Evolutionary conservation across 106 monocot genomes (phyloP).

Genomic region (Dendrobium chrysotoxum): DNA sequence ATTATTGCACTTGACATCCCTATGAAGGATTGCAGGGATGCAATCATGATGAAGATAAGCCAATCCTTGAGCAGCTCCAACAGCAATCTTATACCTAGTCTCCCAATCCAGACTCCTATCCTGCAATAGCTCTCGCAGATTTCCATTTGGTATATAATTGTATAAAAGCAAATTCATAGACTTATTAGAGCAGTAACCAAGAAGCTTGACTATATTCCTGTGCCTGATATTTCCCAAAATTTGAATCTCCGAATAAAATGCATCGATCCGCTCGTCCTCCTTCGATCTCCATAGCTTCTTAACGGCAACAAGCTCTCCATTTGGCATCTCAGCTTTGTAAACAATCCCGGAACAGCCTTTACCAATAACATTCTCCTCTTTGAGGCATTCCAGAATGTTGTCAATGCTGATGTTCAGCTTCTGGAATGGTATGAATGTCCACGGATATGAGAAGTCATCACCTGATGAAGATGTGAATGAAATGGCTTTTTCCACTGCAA

Average conservation of each 20-base stretch:
- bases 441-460: conserved; percentile 70
- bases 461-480: conserved; percentile 16
- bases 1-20: conserved; percentile 95
- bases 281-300: conserved; percentile 59
- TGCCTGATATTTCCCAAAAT: conserved; percentile 66
- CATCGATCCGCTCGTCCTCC: conserved; percentile 39
- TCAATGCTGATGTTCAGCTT: conserved; percentile 53
- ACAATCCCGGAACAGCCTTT: conserved; percentile 69
- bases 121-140: conserved; percentile 55
- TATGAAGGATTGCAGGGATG: conserved; percentile 73
- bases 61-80: conserved; percentile 81
- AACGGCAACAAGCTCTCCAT: conserved; percentile 59
- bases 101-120: conserved; percentile 91
- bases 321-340: conserved; percentile 72
- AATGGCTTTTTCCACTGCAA: conserved; percentile 27
- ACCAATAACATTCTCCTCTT: conserved; percentile 57
- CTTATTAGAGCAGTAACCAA: conserved; percentile 64
- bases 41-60: conserved; percentile 96
- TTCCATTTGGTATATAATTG: conserved; percentile 71
- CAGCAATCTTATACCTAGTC: conserved; percentile 76
- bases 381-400: conserved; percentile 50
- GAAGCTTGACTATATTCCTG: conserved; percentile 62
- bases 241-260: conserved; percentile 57
- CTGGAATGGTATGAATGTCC: conserved; percentile 67
- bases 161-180: conserved; percentile 52